Percentiles rank a stretch among this genome's conserved stretches.
phyloP scores from a whole-genome alignment of 2,329 filamentous ascomycete genomes.

The Pseudogymnoascus sp. region DNA sequence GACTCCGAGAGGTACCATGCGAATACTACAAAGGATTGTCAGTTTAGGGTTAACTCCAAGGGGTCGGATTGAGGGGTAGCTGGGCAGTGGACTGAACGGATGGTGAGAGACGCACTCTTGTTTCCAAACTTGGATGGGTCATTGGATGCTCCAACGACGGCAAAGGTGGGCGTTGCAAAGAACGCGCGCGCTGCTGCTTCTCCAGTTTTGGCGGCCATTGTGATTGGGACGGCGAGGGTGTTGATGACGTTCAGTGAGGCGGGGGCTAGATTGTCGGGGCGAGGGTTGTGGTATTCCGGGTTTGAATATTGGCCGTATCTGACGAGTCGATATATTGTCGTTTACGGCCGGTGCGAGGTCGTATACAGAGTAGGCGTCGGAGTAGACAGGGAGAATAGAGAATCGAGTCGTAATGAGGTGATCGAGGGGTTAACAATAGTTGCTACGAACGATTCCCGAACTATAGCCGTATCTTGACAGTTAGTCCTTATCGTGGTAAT shows the following conservation, averaged over 20 bases:
- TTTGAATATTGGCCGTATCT: neutral
- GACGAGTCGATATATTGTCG: neutral
- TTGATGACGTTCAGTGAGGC: neutral
- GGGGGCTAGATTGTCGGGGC: neutral
- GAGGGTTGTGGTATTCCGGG: neutral
- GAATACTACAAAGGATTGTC: constrained; percentile 52
- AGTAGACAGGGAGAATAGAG: neutral
- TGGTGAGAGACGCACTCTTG: constrained; percentile 49
- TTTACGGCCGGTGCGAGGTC: neutral
- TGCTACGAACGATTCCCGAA: too few species aligned
- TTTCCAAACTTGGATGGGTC: constrained; percentile 82
- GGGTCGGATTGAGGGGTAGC: neutral
- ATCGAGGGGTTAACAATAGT: too few species aligned
- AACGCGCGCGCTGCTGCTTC: constrained; percentile 59
- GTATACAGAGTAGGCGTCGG: neutral
- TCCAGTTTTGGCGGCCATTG: neutral
- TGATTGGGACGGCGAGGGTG: neutral
- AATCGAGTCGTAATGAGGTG: too few species aligned
- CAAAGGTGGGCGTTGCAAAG: constrained; percentile 71
- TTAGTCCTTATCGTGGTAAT: too few species aligned
- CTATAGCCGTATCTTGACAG: too few species aligned
- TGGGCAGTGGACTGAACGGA: neutral
- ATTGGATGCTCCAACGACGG: constrained; percentile 82
- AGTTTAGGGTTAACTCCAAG: constrained; percentile 10
- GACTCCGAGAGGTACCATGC: constrained; percentile 75